A percentile compares a stretch with the other conserved stretches of the same genome.
Evolutionary conservation across 257 asterid genomes (phyloP).

Genomic region (Solanum acaule): DNA sequence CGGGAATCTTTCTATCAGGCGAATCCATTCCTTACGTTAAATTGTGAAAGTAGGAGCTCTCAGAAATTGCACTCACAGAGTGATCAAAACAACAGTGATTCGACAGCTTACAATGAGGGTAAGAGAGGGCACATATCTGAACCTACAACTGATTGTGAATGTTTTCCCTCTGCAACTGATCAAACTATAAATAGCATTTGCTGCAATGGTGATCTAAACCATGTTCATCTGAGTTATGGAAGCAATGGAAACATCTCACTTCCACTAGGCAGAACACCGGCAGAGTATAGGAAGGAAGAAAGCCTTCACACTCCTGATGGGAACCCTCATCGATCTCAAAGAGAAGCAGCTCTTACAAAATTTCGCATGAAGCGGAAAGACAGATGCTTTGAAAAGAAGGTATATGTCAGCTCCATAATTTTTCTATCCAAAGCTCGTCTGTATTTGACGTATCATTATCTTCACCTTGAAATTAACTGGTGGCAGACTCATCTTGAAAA

Average conservation of each 20-base stretch:
- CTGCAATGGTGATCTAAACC: constrained; percentile 32
- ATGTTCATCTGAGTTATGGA: constrained; percentile 20
- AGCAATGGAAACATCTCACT: constrained; percentile 19
- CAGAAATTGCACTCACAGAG: constrained; percentile 24
- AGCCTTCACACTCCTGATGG: constrained; percentile 28
- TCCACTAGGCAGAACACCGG: constrained; percentile 10
- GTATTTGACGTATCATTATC: neutral
- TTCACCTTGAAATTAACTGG: neutral
- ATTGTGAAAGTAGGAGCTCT: constrained; percentile 22
- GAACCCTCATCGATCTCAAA: constrained; percentile 43
- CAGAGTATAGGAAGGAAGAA: constrained; percentile 50
- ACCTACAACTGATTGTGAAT: constrained; percentile 28
- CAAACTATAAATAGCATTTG: constrained; percentile 51
- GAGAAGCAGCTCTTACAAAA: constrained; percentile 89
- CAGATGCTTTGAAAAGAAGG: constrained; percentile 97
- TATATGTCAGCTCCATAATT: constrained; percentile 13
- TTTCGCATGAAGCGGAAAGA: constrained; percentile 86
- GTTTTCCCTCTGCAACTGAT: constrained; percentile 42
- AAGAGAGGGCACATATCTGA: constrained; percentile 29
- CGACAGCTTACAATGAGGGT: constrained; percentile 30
- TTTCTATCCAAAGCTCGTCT: neutral
- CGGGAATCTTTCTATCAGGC: constrained; percentile 27
- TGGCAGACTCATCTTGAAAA: neutral
- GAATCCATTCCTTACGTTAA: constrained; percentile 15
- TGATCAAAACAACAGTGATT: constrained; percentile 28